Conservation (phyloP, 2,329 filamentous ascomycete species). For the Aspergillus latus region DNA sequence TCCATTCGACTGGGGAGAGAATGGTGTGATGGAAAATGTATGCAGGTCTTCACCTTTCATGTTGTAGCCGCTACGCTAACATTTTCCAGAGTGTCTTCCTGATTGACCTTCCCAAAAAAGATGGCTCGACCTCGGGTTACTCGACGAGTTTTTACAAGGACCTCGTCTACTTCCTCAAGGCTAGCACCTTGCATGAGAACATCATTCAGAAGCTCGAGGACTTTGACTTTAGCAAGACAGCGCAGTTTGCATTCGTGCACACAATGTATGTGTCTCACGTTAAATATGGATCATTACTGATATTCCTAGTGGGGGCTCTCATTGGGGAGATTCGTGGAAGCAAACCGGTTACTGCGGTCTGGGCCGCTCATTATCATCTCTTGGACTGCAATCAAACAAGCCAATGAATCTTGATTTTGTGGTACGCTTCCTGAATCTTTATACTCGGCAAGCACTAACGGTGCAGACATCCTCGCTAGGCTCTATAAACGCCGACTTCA, state of each 20-base stretch:
- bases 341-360: slow-evolving; percentile 74
- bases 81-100: slow-evolving; percentile 69
- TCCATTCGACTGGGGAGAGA: slow-evolving; percentile 86
- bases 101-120: slow-evolving; percentile 75
- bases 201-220: slow-evolving; percentile 67
- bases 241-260: slow-evolving; percentile 75
- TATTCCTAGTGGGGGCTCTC: slow-evolving; percentile 55
- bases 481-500: slow-evolving; percentile 66
- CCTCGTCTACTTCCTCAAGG: slow-evolving; percentile 67
- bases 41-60: slow-evolving; percentile 19
- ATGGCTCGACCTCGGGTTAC: slow-evolving; percentile 22
- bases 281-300: slow-evolving; percentile 6
- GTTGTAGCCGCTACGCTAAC: slow-evolving; percentile 10
- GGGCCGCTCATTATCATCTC: slow-evolving; percentile 61
- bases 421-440: slow-evolving; percentile 43
- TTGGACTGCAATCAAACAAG: slow-evolving; percentile 60
- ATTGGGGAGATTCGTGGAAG: slow-evolving; percentile 48
- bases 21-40: slow-evolving; percentile 75
- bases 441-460: slow-evolving; percentile 17
- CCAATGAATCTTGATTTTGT: slow-evolving; percentile 71
- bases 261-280: slow-evolving; percentile 62
- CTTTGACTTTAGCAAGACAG: slow-evolving; percentile 79
- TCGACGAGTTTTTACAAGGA: slow-evolving; percentile 64
- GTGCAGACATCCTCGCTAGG: slow-evolving; percentile 76
- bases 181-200: slow-evolving; percentile 63